Evolutionary conservation across 192 early-diverging fungal genomes (phyloP).

Genomic region (Coemansia asiatica): DNA sequence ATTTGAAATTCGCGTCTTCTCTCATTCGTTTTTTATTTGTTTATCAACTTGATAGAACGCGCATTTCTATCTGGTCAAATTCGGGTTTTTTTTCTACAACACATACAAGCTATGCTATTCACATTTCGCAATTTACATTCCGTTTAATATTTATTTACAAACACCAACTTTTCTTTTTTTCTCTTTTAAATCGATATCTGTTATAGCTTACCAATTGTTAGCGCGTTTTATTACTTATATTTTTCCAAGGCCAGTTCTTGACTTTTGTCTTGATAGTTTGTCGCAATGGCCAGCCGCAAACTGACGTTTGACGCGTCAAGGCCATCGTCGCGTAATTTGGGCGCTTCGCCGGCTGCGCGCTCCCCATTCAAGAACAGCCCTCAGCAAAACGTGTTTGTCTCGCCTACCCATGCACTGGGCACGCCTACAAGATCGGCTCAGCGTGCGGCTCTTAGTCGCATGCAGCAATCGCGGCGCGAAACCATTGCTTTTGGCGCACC

Average conservation of each 20-base stretch:
- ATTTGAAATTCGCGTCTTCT: too few relatives aligned
- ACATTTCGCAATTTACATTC: not conserved
- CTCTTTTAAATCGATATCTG: not conserved
- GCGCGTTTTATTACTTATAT: not conserved
- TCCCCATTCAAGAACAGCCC: constrained; percentile 20
- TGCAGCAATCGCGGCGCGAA: constrained; percentile 18
- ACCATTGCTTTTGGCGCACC: constrained; percentile 19
- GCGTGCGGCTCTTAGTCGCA: constrained; percentile 32
- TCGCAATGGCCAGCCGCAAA: constrained; percentile 44
- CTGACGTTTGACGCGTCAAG: constrained; percentile 51
- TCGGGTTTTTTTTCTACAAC: not conserved
- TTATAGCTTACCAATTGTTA: not conserved
- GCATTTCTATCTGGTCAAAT: not conserved
- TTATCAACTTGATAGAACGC: not conserved
- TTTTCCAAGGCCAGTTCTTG: not conserved
- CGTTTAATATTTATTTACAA: not conserved
- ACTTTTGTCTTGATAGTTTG: not conserved
- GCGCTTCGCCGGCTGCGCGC: constrained; percentile 38
- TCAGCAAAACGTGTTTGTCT: constrained; percentile 19
- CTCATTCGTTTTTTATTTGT: not conserved
- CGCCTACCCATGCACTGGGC: constrained; percentile 27
- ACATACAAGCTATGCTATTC: not conserved
- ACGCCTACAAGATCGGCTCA: constrained; percentile 44
- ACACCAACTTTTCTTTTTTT: not conserved
- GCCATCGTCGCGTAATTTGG: constrained; percentile 31